Evolutionary conservation across 768 basidiomycete species (phyloP).

Genomic region (Coprinellus aureogranulatus): DNA sequence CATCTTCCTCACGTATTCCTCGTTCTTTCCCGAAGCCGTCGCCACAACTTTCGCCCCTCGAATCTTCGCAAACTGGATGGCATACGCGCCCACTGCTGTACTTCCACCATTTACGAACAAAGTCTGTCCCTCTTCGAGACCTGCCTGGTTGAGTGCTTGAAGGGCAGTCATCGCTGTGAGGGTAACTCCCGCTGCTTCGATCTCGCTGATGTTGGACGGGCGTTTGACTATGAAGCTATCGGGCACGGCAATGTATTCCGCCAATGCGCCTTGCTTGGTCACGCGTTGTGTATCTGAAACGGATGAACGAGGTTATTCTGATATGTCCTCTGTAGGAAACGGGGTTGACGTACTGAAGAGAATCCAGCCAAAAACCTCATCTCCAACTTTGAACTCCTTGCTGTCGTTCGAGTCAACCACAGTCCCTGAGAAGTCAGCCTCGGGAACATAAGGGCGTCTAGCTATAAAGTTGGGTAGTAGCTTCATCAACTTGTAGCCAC

Average conservation of each 20-base stretch:
- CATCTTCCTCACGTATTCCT: conserved; percentile 49
- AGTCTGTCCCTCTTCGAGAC: conserved; percentile 55
- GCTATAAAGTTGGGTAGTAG: conserved; percentile 45
- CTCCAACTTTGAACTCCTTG: conserved; percentile 52
- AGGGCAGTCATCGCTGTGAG: conserved; percentile 61
- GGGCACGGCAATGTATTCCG: conserved; percentile 52
- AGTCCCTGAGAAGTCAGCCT: conserved; percentile 63
- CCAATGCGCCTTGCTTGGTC: conserved; percentile 54
- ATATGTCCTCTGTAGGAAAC: too few species aligned
- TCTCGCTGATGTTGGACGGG: conserved; percentile 49
- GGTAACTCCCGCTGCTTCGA: conserved; percentile 60
- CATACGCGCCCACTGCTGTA: conserved; percentile 62
- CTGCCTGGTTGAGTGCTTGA: conserved; percentile 46
- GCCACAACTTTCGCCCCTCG: conserved; percentile 57
- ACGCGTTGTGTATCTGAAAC: conserved; percentile 8
- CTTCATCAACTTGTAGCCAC: conserved; percentile 60
- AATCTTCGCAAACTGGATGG: conserved; percentile 71
- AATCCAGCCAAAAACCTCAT: conserved; percentile 62
- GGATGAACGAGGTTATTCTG: too few species aligned
- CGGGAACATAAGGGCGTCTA: conserved; percentile 51
- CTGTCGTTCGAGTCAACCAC: conserved; percentile 52
- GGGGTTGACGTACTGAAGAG: conserved; percentile 21
- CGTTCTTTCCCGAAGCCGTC: conserved; percentile 60
- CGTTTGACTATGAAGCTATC: conserved; percentile 37
- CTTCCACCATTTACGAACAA: conserved; percentile 73